A percentile compares a stretch with the other conserved stretches of the same genome.
These are phyloP conservation scores for Syzygium aromaticum DNA, from an alignment of 345 rosid species.

Conservation along the genomic window DNA sequence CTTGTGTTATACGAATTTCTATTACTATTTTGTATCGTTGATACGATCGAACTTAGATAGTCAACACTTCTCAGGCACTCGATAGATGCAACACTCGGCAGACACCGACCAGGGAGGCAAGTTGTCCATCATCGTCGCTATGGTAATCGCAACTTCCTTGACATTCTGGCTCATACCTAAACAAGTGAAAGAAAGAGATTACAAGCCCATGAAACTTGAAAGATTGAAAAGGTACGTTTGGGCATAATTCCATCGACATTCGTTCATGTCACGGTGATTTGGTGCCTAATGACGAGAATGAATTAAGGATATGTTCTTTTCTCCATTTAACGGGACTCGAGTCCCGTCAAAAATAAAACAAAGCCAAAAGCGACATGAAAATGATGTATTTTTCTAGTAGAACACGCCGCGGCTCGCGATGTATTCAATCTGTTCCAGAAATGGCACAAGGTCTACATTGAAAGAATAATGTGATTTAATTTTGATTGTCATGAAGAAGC, in stretches of 20 bases:
- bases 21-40: no score
- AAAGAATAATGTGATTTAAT: background rate
- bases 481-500: background rate
- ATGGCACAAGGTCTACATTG: background rate
- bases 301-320: no score
- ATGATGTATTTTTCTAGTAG: background rate
- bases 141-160: background rate
- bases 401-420: background rate
- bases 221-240: background rate
- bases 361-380: background rate
- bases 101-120: no score
- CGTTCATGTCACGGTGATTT: background rate
- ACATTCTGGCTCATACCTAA: background rate
- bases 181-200: background rate
- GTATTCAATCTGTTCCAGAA: background rate
- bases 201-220: background rate
- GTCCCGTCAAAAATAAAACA: background rate
- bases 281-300: background rate
- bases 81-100: conserved; percentile 11
- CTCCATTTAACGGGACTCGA: background rate
- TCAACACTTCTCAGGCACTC: conserved; percentile 13
- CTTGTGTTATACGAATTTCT: no score
- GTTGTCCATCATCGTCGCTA: background rate
- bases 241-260: background rate
- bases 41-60: no score